These are phyloP conservation scores for Aspergillus pseudonomiae DNA, from an alignment of 2,329 filamentous ascomycete genomes.

Conservation along the genomic window DNA sequence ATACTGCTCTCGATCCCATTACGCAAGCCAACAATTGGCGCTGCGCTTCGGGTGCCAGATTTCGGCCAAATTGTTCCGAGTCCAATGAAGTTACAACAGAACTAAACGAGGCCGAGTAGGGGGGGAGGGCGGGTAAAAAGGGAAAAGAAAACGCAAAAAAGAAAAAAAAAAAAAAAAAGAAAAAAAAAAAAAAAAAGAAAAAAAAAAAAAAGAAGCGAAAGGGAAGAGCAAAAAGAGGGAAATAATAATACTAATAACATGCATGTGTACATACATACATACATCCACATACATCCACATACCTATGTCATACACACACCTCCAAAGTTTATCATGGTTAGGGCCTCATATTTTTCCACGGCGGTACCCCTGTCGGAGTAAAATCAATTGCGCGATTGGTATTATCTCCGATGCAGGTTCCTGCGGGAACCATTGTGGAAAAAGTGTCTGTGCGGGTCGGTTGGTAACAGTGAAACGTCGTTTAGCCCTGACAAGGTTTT, in stretches of 20 bases:
- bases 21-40: conserved; percentile 4
- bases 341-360: not conserved
- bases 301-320: not conserved
- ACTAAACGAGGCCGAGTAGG: not conserved
- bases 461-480: conserved; percentile 21
- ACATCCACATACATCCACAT: too few species aligned
- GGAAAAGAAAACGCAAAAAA: not conserved
- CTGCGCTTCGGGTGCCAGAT: conserved; percentile 6
- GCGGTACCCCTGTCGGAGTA: not conserved
- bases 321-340: not conserved
- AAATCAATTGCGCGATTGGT: conserved; percentile 1
- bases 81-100: not conserved
- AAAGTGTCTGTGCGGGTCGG: not conserved
- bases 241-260: not conserved
- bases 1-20: conserved; percentile 3
- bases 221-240: not conserved
- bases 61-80: conserved; percentile 6
- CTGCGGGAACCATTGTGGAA: conserved; percentile 3
- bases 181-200: not conserved
- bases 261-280: not conserved
- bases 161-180: not conserved
- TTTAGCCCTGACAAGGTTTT: conserved; percentile 10
- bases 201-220: not conserved
- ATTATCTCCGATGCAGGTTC: conserved; percentile 6
- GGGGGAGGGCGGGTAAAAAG: not conserved